Conservation (phyloP, 352 stramenopile species). For the Phytophthora boehmeriae region DNA sequence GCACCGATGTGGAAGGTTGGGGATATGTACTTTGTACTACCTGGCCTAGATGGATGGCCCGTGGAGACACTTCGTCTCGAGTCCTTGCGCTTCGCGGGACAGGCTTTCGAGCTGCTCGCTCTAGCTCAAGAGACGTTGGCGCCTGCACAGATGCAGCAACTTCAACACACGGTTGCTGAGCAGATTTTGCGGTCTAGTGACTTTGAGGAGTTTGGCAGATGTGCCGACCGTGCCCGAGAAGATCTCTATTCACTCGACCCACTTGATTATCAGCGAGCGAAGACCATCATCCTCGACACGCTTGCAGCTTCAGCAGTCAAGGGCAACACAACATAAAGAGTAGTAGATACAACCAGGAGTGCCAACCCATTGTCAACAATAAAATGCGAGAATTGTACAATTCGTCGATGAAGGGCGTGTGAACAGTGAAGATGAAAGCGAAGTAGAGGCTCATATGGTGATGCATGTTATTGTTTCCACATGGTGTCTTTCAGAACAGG, state of each 20-base stretch:
- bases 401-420: no score
- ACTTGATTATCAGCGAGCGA: slow-evolving; percentile 65
- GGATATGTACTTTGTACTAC: slow-evolving; percentile 87
- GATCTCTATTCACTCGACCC: slow-evolving; percentile 80
- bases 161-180: slow-evolving; percentile 57
- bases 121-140: slow-evolving; percentile 49
- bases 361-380: no score
- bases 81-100: slow-evolving; percentile 66
- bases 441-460: slow-evolving; percentile 81
- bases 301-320: slow-evolving; percentile 44
- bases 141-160: slow-evolving; percentile 49
- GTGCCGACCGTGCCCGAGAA: slow-evolving; percentile 28
- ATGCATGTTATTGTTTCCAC: slow-evolving; percentile 90
- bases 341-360: slow-evolving; percentile 1
- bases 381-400: no score
- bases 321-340: slow-evolving; percentile 7
- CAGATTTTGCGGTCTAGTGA: slow-evolving; percentile 67
- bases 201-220: slow-evolving; percentile 57
- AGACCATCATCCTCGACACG: slow-evolving; percentile 67
- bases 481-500: slow-evolving; percentile 83
- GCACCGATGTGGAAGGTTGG: slow-evolving; percentile 71
- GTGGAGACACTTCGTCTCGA: slow-evolving; percentile 79
- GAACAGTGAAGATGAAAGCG: background rate
- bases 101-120: slow-evolving; percentile 67
- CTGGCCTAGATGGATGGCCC: slow-evolving; percentile 58